phyloP scores from a whole-genome alignment of 768 basidiomycete genomes.

The Arthromyces matolae region DNA sequence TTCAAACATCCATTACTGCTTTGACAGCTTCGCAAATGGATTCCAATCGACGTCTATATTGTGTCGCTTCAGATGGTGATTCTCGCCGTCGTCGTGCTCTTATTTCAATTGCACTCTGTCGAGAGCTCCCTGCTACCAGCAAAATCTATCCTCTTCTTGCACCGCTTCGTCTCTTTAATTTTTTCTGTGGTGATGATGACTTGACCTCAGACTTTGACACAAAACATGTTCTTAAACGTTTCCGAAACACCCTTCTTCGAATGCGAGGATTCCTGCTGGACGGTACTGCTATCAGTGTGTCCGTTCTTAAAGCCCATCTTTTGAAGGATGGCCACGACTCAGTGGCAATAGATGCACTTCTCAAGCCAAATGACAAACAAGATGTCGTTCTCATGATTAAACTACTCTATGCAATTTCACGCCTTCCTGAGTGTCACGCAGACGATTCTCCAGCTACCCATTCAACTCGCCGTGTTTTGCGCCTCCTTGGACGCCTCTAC shows the following conservation, averaged over 20 bases:
- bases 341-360: constrained; percentile 14
- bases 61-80: constrained; percentile 32
- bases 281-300: constrained; percentile 22
- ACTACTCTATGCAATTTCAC: constrained; percentile 23
- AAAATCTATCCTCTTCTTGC: constrained; percentile 20
- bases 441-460: constrained; percentile 21
- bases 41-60: too few relatives aligned
- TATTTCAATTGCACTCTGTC: constrained; percentile 19
- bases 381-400: constrained; percentile 25
- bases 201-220: constrained; percentile 33
- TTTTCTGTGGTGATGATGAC: constrained; percentile 29
- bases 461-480: constrained; percentile 7
- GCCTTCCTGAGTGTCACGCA: constrained; percentile 21
- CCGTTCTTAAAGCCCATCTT: constrained; percentile 22
- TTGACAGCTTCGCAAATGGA: too few relatives aligned
- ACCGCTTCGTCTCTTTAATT: constrained; percentile 20
- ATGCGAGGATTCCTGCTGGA: constrained; percentile 19
- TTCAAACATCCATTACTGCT: too few relatives aligned
- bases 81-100: constrained; percentile 23
- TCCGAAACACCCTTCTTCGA: constrained; percentile 28
- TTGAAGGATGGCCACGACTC: constrained; percentile 10
- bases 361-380: constrained; percentile 27
- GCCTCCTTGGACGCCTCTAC: background rate
- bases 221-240: constrained; percentile 32
- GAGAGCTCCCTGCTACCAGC: constrained; percentile 8